Base-by-base conservation (phyloP, 768 basidiomycete species). In the Phaeotremella skinneri region DNA sequence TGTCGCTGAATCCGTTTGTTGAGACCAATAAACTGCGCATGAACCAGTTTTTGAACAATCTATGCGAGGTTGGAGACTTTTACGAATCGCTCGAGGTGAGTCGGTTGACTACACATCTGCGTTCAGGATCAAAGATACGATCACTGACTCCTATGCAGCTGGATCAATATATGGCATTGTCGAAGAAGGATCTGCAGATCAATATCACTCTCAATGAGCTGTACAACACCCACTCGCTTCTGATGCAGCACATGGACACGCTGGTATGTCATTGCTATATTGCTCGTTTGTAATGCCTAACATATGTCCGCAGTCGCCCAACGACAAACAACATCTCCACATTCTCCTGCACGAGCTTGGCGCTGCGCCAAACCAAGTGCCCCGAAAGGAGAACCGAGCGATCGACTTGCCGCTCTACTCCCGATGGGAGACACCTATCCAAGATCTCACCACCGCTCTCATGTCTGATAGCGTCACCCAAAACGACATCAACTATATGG, bases 101-200 rank as follows among this genome's bases (percentile, higher is more conserved):
- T 76, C 26, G 16, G 13, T 39, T 4, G 11, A 60, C n/a, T n/a
- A n/a, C n/a, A n/a, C 20, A 13, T 45, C 43, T 45, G 13, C 43
- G 13, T 9, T 11, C 34, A 37, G 7, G 34, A 37, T 37, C 9
- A 7, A 37, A 37, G 27, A 58, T 55, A 41, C 59, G 50, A 20
- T 30, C 29, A 20, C 31, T 31, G n/a, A 29, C 14, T 9, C 55
- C 5, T 26, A 13, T 6, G 2, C 66, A 96, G 94, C 94, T 98
- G 87, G 96, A 99, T 79, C 96, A 98, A 81, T 99, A 99, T 78
- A 97, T 99, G 92, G 96, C 96, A 7, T 81, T 99, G 57, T 97
- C 93, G 59, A 99, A 99, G 83, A 98, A 98, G 79, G 96, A 98
- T 75, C 82, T 98, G 59, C 86, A 88, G 82, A 98, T 99, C 79